Percentiles rank a stretch among this genome's conserved stretches.
phyloP scores from a whole-genome alignment of 2,329 filamentous ascomycete genomes.

The Pezicula rhizophila region DNA sequence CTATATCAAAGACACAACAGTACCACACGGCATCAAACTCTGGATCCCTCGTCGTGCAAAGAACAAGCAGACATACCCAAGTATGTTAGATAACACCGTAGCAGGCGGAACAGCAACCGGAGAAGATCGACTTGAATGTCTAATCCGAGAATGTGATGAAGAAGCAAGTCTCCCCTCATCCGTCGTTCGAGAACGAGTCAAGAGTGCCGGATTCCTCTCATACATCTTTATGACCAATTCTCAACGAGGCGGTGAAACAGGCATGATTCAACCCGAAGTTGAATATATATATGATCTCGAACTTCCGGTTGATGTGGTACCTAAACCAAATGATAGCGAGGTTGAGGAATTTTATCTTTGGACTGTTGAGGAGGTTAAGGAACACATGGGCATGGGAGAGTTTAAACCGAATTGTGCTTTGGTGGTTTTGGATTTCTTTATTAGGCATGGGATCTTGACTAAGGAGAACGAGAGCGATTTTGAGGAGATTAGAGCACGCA shows the following conservation, averaged over 20 bases:
- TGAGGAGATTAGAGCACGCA: slow-evolving; percentile 64
- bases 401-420: slow-evolving; percentile 94
- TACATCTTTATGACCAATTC: slow-evolving; percentile 79
- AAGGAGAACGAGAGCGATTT: slow-evolving; percentile 73
- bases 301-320: slow-evolving; percentile 60
- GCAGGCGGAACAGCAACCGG: slow-evolving; percentile 77
- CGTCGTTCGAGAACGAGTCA: slow-evolving; percentile 56
- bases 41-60: slow-evolving; percentile 77
- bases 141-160: slow-evolving; percentile 81
- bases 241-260: slow-evolving; percentile 71
- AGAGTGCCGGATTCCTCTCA: slow-evolving; percentile 63
- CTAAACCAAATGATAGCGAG: slow-evolving; percentile 78
- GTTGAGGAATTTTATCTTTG: slow-evolving; percentile 79
- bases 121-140: slow-evolving; percentile 72
- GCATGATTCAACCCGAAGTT: slow-evolving; percentile 81
- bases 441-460: slow-evolving; percentile 76
- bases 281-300: slow-evolving; percentile 90
- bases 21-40: slow-evolving; percentile 57
- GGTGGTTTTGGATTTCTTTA: slow-evolving; percentile 82
- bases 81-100: slow-evolving; percentile 93
- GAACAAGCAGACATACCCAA: slow-evolving; percentile 78
- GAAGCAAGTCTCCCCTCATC: slow-evolving; percentile 75
- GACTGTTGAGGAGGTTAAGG: slow-evolving; percentile 69
- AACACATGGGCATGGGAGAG: slow-evolving; percentile 61
- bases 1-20: slow-evolving; percentile 49